A percentile compares a stretch with the other conserved stretches of the same genome.
phyloP scores from a whole-genome alignment of 805 yeast genomes.

The Cyberlindnera maritima region DNA sequence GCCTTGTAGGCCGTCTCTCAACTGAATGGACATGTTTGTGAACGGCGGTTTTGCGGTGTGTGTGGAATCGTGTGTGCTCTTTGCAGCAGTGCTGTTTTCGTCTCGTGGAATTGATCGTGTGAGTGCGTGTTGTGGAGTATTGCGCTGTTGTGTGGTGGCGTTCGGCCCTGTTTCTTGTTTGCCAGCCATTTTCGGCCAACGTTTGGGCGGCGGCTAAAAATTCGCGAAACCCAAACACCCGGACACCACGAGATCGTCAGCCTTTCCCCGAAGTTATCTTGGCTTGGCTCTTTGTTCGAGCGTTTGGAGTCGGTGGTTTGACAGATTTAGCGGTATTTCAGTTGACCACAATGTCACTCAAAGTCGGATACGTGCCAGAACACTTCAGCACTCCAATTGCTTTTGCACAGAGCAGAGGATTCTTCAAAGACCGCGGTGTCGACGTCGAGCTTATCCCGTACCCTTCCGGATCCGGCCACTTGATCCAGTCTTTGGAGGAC shows the following conservation, averaged over 20 bases:
- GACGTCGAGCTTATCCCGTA: constrained; percentile 63
- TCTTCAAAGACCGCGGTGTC: constrained; percentile 46
- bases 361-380: constrained; percentile 85
- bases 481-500: constrained; percentile 67
- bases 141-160: not conserved
- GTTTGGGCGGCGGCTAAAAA: not conserved
- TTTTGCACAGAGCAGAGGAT: constrained; percentile 63
- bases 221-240: constrained; percentile 6
- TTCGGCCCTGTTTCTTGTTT: not conserved
- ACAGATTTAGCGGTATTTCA: too few relatives aligned
- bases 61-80: not conserved
- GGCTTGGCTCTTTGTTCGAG: not conserved
- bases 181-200: constrained; percentile 4
- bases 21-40: constrained; percentile 53
- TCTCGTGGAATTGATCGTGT: not conserved
- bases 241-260: constrained; percentile 11
- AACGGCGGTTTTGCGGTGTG: not conserved
- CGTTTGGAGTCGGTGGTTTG: too few relatives aligned
- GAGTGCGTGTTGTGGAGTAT: not conserved
- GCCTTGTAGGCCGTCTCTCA: constrained; percentile 53
- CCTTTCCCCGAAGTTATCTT: not conserved
- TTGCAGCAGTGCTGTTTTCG: not conserved
- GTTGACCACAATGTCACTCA: constrained; percentile 30
- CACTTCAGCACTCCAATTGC: constrained; percentile 87
- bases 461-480: constrained; percentile 86